Evolutionary conservation across 2,329 filamentous ascomycete genomes (phyloP).

Genomic region (Beauveria varroae): DNA sequence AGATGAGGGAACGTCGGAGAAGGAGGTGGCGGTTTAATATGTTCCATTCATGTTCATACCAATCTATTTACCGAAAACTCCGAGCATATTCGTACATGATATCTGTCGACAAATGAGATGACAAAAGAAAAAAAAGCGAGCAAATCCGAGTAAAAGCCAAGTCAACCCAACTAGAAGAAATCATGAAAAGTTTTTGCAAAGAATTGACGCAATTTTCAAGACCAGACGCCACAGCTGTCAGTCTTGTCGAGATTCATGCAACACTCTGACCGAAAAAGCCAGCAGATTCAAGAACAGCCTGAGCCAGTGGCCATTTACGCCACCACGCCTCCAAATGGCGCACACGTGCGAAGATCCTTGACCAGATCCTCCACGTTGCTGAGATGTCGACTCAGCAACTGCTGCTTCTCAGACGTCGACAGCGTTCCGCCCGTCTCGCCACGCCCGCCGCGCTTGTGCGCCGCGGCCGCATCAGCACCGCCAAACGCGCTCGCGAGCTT

Average conservation of each 20-base stretch:
- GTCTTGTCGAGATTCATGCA: background rate
- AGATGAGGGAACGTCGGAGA: background rate
- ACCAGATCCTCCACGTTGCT: slow-evolving; percentile 80
- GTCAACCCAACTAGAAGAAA: background rate
- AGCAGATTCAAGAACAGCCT: background rate
- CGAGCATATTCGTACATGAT: slow-evolving; percentile 9
- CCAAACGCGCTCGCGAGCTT: slow-evolving; percentile 55
- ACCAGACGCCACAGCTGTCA: background rate
- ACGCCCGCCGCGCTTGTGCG: background rate
- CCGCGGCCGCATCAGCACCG: slow-evolving; percentile 11
- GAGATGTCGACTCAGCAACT: slow-evolving; percentile 66
- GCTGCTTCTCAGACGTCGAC: slow-evolving; percentile 75
- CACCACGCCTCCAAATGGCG: slow-evolving; percentile 61
- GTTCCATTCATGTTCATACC: slow-evolving; percentile 1
- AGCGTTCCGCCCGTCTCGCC: slow-evolving; percentile 41
- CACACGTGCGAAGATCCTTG: slow-evolving; percentile 71
- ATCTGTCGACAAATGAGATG: slow-evolving; percentile 12
- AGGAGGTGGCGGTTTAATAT: background rate
- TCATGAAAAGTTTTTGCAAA: background rate
- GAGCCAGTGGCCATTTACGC: slow-evolving; percentile 24
- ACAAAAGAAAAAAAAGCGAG: slow-evolving; percentile 5
- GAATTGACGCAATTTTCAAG: background rate
- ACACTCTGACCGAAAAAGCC: background rate
- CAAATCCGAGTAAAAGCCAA: slow-evolving; percentile 3
- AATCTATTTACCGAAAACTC: slow-evolving; percentile 8